A percentile compares a stretch with the other conserved stretches of the same genome.
Evolutionary conservation across 2,329 filamentous ascomycete genomes (phyloP).

Genomic region (Talaromyces islandicus): DNA sequence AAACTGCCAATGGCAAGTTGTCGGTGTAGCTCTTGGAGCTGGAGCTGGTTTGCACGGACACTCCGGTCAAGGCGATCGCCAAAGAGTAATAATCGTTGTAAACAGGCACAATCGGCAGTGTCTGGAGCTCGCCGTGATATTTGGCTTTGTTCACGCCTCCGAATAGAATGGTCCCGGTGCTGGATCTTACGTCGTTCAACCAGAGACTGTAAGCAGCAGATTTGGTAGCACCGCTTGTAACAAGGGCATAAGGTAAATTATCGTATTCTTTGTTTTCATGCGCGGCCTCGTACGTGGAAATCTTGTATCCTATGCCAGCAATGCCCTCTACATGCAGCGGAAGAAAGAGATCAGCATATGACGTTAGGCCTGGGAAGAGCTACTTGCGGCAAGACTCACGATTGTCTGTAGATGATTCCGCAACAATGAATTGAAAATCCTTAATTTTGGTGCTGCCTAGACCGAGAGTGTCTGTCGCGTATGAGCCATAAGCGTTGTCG

Average conservation of each 20-base stretch:
- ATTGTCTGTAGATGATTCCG: conserved; percentile 10
- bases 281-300: conserved; percentile 47
- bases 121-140: conserved; percentile 57
- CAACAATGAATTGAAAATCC: conserved; percentile 7
- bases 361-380: conserved; percentile 29
- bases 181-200: conserved; percentile 64
- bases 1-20: conserved; percentile 49
- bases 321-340: conserved; percentile 52
- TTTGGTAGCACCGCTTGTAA: conserved; percentile 53
- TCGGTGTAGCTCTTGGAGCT: conserved; percentile 13
- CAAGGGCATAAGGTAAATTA: conserved; percentile 64
- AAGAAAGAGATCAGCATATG: conserved; percentile 27
- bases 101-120: conserved; percentile 57
- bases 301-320: conserved; percentile 84
- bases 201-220: conserved; percentile 68
- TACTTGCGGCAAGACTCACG: not conserved
- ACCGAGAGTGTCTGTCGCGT: conserved; percentile 61
- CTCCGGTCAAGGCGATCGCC: conserved; percentile 44
- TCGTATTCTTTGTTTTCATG: conserved; percentile 53
- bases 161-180: conserved; percentile 63
- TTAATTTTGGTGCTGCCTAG: conserved; percentile 13
- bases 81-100: conserved; percentile 54
- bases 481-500: conserved; percentile 67
- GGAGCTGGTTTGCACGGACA: not conserved
- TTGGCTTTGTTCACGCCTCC: conserved; percentile 66